Evolutionary conservation across 169 alveolate genomes (phyloP).

Genomic region (Eimeria sp.): DNA sequence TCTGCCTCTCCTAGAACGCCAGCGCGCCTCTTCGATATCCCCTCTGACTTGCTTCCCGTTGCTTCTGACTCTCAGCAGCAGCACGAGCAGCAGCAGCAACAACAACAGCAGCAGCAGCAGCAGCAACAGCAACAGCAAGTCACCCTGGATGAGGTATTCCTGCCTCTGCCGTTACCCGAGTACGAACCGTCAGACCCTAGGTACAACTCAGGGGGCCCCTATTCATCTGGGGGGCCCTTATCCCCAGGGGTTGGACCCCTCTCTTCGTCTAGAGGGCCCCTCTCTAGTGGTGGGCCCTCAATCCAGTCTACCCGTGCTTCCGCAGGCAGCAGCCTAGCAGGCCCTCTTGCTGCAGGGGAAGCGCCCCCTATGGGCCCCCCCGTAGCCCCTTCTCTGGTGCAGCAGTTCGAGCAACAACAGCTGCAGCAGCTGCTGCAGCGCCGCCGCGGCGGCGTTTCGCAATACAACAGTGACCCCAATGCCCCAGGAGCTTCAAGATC

Average conservation of each 20-base stretch:
- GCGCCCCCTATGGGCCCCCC: slow-evolving; percentile 31
- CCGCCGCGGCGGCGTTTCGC: slow-evolving; percentile 35
- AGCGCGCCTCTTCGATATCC: neutral
- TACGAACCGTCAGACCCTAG: neutral
- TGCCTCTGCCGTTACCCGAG: neutral
- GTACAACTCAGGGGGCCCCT: slow-evolving; percentile 15
- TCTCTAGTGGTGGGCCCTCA: neutral
- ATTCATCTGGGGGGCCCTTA: neutral
- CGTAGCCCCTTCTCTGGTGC: too few species aligned
- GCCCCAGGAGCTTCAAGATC: neutral
- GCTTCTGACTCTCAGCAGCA: neutral
- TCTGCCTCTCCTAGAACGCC: neutral
- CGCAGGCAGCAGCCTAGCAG: slow-evolving; percentile 29
- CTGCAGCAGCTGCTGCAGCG: slow-evolving; percentile 16
- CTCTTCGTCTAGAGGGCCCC: slow-evolving; percentile 17
- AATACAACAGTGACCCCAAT: neutral
- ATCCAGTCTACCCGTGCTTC: slow-evolving; percentile 6
- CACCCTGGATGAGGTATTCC: neutral
- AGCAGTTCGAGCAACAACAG: neutral
- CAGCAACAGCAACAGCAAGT: neutral
- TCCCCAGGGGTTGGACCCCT: neutral
- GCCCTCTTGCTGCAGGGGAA: neutral
- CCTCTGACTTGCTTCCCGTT: neutral
- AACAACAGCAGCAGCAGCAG: neutral
- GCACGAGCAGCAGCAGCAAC: too few species aligned